Evolutionary conservation across 1,284 basidiomycete genomes (phyloP).

Genomic region (Trichosporon inkin): DNA sequence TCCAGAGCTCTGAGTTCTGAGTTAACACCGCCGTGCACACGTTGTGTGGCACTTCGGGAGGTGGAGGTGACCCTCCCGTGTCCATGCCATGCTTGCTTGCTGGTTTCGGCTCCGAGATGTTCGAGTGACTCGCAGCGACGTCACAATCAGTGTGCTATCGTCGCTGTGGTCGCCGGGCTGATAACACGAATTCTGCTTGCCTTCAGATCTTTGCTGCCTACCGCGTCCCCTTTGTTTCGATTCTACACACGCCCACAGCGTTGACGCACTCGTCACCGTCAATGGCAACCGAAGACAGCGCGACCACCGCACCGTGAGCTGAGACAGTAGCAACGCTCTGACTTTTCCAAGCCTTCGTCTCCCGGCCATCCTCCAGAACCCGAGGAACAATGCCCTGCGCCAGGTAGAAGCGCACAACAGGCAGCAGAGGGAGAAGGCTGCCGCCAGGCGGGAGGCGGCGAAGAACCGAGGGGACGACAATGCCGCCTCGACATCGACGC

Average conservation of each 20-base stretch:
- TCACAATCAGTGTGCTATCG: no score
- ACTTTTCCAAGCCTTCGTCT: constrained; percentile 34
- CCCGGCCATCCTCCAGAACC: constrained; percentile 49
- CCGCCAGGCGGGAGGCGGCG: constrained; percentile 26
- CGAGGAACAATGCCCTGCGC: constrained; percentile 29
- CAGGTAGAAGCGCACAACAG: constrained; percentile 44
- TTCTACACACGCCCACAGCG: not conserved
- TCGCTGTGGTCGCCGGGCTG: no score
- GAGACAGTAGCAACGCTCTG: not conserved
- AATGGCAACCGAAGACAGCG: not conserved
- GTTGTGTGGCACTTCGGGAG: not conserved
- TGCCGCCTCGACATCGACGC: constrained; percentile 10
- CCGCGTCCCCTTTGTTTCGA: not conserved
- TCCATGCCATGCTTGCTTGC: no score
- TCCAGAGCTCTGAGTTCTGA: not conserved
- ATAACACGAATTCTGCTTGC: not conserved
- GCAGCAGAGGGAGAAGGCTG: constrained; percentile 44
- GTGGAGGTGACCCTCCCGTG: no score
- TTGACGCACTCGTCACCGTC: not conserved
- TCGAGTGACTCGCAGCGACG: no score
- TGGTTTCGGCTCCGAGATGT: no score
- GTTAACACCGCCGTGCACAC: not conserved
- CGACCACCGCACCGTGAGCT: not conserved
- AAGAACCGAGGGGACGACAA: constrained; percentile 14
- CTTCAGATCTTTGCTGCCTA: not conserved